These are phyloP conservation scores for Curvularia spicifera DNA, from an alignment of 2,329 filamentous ascomycete genomes.

Conservation along the genomic window DNA sequence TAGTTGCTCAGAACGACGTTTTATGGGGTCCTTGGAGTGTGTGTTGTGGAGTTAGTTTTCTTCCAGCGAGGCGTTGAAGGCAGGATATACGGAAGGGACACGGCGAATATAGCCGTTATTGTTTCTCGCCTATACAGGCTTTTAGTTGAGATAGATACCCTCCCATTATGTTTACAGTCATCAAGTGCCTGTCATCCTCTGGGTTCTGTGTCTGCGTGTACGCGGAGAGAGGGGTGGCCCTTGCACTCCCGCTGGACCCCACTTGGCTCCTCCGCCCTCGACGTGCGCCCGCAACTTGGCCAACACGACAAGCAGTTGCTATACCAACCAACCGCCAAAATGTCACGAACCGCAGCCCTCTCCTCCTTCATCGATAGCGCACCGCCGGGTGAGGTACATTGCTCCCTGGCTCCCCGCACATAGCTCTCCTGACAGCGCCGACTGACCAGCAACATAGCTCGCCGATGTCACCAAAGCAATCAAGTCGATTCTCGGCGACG, in stretches of 20 bases:
- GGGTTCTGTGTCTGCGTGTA: slow-evolving; percentile 2
- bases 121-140: neutral
- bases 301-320: slow-evolving; percentile 18
- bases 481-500: slow-evolving; percentile 78
- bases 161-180: neutral
- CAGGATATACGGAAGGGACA: neutral
- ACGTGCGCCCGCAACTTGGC: slow-evolving; percentile 30
- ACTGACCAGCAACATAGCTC: slow-evolving; percentile 63
- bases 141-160: slow-evolving; percentile 26
- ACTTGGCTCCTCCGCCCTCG: slow-evolving; percentile 28
- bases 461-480: slow-evolving; percentile 91
- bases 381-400: slow-evolving; percentile 90
- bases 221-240: slow-evolving; percentile 11
- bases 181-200: neutral
- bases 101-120: neutral
- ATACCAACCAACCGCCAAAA: slow-evolving; percentile 19
- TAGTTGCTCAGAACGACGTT: slow-evolving; percentile 47
- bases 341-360: slow-evolving; percentile 51
- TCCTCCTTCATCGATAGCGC: slow-evolving; percentile 90
- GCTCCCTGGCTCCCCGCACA: slow-evolving; percentile 16
- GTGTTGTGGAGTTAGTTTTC: slow-evolving; percentile 2
- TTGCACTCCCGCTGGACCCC: slow-evolving; percentile 29
- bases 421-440: slow-evolving; percentile 1
- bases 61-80: slow-evolving; percentile 39
- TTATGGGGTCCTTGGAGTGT: slow-evolving; percentile 2